Evolutionary conservation across 2,329 filamentous ascomycete genomes (phyloP), one percentile per base, ranked within the genome.

Genomic region (Cyphellophora attinorum): DNA sequence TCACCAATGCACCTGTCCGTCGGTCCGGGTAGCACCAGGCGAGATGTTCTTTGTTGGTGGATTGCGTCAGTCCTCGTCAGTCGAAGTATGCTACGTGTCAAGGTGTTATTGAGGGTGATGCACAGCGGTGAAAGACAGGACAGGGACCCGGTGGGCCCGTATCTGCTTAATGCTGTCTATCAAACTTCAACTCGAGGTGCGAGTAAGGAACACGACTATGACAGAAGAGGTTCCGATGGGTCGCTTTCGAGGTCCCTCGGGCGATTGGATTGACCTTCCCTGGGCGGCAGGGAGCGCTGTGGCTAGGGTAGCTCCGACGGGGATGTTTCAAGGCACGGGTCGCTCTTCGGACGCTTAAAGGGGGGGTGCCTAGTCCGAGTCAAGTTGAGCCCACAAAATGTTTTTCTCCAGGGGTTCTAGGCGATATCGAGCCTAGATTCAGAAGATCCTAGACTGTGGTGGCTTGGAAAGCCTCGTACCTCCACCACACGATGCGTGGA

Each of bases 1-100:
- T 31, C 34, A 33, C 33, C 35, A 30, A 43, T 45, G 43, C 45
- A 45, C 31, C 39, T 40, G 40, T 25, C 43, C 40, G n/a, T n/a
- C n/a, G n/a, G n/a, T n/a, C n/a, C n/a, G n/a, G 39, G 35, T 33
- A 27, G 31, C 32, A 35, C 34, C 31, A 38, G 35, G 32, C 14
- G 16, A 21, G 12, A n/a, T n/a, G n/a, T n/a, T n/a, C n/a, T n/a
- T n/a, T n/a, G n/a, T n/a, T n/a, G n/a, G n/a, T n/a, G n/a, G n/a
- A n/a, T n/a, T n/a, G n/a, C n/a, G n/a, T n/a, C n/a, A n/a, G n/a
- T n/a, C n/a, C n/a, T n/a, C n/a, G n/a, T n/a, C n/a, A n/a, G n/a
- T n/a, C n/a, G n/a, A n/a, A n/a, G n/a, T 11, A 11, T 30, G 38
- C 29, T 25, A 37, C 34, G 34, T 37, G 34, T 21, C 30, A 14